phyloP scores from a whole-genome alignment of 192 early-diverging fungal genomes.

The Physocladia obscura region DNA sequence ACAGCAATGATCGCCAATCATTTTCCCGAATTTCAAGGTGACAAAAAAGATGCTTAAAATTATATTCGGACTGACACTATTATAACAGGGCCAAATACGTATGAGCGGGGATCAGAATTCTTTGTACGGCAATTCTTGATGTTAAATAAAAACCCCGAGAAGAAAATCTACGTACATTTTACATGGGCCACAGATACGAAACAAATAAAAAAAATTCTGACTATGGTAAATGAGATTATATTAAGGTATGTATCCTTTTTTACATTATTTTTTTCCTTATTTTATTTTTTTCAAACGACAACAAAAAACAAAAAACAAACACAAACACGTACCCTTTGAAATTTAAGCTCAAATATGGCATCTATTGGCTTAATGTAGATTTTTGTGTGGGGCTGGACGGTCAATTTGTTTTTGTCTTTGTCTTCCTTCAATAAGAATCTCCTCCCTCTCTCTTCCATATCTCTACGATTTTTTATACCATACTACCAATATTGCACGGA shows the following conservation, averaged over 20 bases:
- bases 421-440: no score
- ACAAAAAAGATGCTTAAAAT: not conserved
- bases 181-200: constrained; percentile 67
- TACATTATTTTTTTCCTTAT: not conserved
- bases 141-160: constrained; percentile 43
- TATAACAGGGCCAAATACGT: constrained; percentile 43
- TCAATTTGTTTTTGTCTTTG: no score
- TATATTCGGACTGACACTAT: not conserved
- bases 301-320: not conserved
- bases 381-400: not conserved
- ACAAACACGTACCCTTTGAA: not conserved
- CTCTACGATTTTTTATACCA: no score
- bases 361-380: not conserved
- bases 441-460: no score
- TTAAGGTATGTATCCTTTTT: constrained; percentile 19
- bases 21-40: constrained; percentile 58
- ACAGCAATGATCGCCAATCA: constrained; percentile 47
- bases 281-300: no score
- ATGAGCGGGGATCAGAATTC: constrained; percentile 46
- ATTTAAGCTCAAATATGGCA: constrained; percentile 3
- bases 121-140: constrained; percentile 44
- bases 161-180: constrained; percentile 60
- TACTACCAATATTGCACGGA: no score
- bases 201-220: constrained; percentile 49
- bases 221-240: constrained; percentile 32